Conservation (phyloP, 1,139 yeast species). For the Eremothecium gossypii region DNA sequence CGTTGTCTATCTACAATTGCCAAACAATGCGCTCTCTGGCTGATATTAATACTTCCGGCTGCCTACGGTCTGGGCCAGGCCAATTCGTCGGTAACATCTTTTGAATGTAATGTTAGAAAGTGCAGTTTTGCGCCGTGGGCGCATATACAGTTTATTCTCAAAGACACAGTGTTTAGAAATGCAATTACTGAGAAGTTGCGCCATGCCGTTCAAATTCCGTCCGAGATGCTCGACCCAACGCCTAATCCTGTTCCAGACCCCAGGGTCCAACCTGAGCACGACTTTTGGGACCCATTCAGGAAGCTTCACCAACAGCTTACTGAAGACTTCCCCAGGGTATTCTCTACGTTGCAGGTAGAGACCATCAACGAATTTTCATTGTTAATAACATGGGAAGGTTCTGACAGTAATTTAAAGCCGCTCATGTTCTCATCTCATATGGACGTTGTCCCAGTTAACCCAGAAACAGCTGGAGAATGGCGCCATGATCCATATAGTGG, state of each 20-base stretch:
- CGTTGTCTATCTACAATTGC: no score
- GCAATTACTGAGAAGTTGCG: constrained; percentile 8
- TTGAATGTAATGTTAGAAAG: no score
- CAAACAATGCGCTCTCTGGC: no score
- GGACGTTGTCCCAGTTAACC: constrained; percentile 74
- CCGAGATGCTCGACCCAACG: constrained; percentile 14
- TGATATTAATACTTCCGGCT: no score
- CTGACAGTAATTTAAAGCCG: constrained; percentile 47
- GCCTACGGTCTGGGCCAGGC: no score
- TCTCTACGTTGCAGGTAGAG: constrained; percentile 34
- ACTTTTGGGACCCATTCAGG: constrained; percentile 32
- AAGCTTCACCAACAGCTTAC: constrained; percentile 47
- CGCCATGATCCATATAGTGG: constrained; percentile 59
- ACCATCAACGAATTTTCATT: constrained; percentile 55
- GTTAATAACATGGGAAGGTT: constrained; percentile 58
- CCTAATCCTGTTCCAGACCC: constrained; percentile 12
- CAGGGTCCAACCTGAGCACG: constrained; percentile 16
- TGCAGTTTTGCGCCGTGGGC: not conserved
- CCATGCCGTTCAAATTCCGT: constrained; percentile 16
- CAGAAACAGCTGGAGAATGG: constrained; percentile 51
- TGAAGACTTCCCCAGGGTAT: constrained; percentile 48
- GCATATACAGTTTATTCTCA: not conserved
- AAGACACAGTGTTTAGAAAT: not conserved
- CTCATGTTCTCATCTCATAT: constrained; percentile 64
- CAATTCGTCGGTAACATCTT: no score